Evolutionary conservation across 345 rosid species (phyloP), one percentile per base, ranked within the genome.

Genomic region (Melaleuca alternifolia): DNA sequence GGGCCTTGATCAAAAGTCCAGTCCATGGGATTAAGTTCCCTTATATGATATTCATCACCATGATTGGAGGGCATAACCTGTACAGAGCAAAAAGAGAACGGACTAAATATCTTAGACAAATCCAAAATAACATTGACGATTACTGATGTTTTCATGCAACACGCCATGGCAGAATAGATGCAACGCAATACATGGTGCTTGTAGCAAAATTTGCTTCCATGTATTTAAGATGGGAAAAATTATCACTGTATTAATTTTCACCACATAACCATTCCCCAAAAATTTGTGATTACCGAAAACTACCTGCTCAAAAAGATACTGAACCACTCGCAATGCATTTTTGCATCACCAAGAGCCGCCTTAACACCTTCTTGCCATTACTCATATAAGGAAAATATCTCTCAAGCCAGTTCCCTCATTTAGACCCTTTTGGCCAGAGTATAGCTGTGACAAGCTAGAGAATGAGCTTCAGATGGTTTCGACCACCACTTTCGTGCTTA

Each of bases 41-140:
- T 91, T 54, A 96, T 89, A 54, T 91, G 90, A 86, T 91, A 96
- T 86, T 96, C 96, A 85, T 90, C 95, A 21, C 95, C 98, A 89
- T 95, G 97, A 88, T 93, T 92, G 83, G 94, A 44, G 76, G 94
- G 93, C 97, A 96, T 91, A 88, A 95, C 92, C 99, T 95, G 84
- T 75, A 30, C 85, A 71, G 81, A 37, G 26, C 12, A 71, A 71
- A 54, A 41, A 71, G 33, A 71, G 26, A 37, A 48, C 4, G 13
- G 2, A 37, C 26, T 71, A 71, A 5, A 33, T 71, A 71, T 71
- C 6, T 37, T 18, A 37, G 37, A 71, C 48, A 71, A 1, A 37
- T 71, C 26, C 48, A 71, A 71, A 65, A 37, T 3, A 2, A 71
- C 33, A 20, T 65, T 15, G 30, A 21, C 81, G 37, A 71, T 71